Base-by-base conservation (phyloP, 2,329 filamentous ascomycete species). In the Onygena corvina region DNA sequence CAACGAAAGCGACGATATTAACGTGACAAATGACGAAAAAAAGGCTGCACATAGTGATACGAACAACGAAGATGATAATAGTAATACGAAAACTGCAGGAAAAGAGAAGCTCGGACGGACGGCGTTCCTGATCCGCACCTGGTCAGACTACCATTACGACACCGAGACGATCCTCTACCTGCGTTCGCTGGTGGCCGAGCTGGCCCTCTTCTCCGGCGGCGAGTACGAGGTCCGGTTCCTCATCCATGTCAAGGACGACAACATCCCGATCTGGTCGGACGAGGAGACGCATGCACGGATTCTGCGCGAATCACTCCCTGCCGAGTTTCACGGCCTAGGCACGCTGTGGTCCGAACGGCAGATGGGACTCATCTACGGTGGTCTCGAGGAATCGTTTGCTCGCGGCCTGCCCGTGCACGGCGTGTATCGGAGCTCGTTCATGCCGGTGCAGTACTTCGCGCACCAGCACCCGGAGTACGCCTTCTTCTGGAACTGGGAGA, bases 371-470 rank as follows among this genome's bases (percentile, higher is more conserved):
- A 76, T 94, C 58, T 98, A 96, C 66, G 84, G 92, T 47, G 86
- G 84, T 45, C 81, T 94, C 21, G 82, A 86, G 60, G 86, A 93
- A 54, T 79, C 84, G 40, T 88, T 81, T 65, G 74, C 76, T 56
- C 74, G 75, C 50, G 77, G 84, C 46, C 74, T 93, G 50, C 84
- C 86, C 1, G 80, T 94, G 0, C 89, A 96, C 63, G 89, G 89
- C 14, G 87, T 93, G 6, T 96, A 96, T 68, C 84, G 92, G 47
- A 89, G 86, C 49, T 79, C 92, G 7, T 87, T 88, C 59, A 94
- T 96, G 86, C 87, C 89, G 0, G 81, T 96, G 71, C 89, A 95
- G 61, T 85, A 90, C 65, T 96, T 96, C 63, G 86, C 89, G 4
- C 81, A 89, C 60, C 77, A 80, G 59, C 88, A 94, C 65, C 84